Base-by-base conservation (phyloP, 441 rosid species). In the Eruca vesicaria region DNA sequence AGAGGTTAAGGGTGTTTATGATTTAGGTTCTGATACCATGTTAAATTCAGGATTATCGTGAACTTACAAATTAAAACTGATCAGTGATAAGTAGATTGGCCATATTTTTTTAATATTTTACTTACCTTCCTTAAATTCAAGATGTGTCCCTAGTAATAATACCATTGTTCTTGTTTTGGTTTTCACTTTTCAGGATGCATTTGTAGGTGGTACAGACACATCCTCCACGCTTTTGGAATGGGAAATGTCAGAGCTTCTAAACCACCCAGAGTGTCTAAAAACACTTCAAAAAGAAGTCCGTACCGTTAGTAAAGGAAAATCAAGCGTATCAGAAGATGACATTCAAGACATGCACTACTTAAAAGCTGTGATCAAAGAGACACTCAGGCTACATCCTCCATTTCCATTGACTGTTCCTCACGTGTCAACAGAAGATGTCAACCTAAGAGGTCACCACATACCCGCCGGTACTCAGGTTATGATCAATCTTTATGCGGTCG, bases 201-300 rank as follows among this genome's bases (percentile, higher is more conserved):
- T 79, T 75, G 62, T 66, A 4, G 82, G 66, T 58, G 82, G 73
- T 45, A 53, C 80, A 3, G 77, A 75, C 68, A 79, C 82, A 59
- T 45, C 82, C 6, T 70, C 20, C 72, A 45, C 79, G 2, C 69
- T 73, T 12, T 9, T 71, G 53, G 79, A 75, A 48, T 79, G 82
- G 82, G 66, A 50, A 32, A 75, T 79, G 79, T 53, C 73, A 53
- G 79, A 79, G 76, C 72, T 79, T 41, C 41, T 79, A 56, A 12
- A 4, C 19, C 72, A 79, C 4, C 73, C 77, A 9, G 18, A 66
- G 28, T 29, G 57, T 69, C 2, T 71, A 29, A 53, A 66, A 5
- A 75, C 5, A 59, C 76, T 70, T n/a, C 69, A 55, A 52, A 65
- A 66, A 52, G 80, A 79, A 32, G 58, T 79, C 7, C 56, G 72